A percentile compares a stretch with the other conserved stretches of the same genome.
These are phyloP conservation scores for Pyrenochaeta sp. DNA, from an alignment of 2,329 filamentous ascomycete genomes.

Conservation along the genomic window DNA sequence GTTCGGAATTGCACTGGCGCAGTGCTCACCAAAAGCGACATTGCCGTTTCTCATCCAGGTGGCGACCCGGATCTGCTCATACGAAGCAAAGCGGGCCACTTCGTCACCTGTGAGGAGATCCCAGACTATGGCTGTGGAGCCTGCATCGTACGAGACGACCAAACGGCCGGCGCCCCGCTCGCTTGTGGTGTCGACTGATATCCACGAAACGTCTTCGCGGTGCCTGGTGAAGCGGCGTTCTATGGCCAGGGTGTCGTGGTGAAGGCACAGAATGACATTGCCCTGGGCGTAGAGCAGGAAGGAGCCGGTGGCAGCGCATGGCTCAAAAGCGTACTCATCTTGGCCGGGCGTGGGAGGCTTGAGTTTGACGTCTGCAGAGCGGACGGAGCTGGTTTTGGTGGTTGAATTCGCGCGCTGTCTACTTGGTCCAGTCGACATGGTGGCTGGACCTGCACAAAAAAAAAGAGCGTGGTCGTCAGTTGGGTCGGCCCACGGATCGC, in stretches of 20 bases:
- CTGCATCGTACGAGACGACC: constrained; percentile 91
- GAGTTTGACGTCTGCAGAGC: constrained; percentile 43
- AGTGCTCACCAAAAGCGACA: constrained; percentile 86
- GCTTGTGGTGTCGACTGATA: constrained; percentile 91
- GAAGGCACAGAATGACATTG: constrained; percentile 81
- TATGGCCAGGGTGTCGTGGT: constrained; percentile 90
- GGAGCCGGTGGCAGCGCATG: constrained; percentile 88
- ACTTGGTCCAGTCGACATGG: constrained; percentile 56
- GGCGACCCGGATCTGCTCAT: constrained; percentile 83
- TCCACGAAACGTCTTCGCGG: constrained; percentile 80
- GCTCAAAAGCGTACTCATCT: constrained; percentile 71
- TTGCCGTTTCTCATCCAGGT: constrained; percentile 98
- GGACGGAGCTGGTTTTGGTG: constrained; percentile 44
- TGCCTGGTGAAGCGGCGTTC: constrained; percentile 88
- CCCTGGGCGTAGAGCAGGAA: constrained; percentile 91
- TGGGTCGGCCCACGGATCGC: constrained; percentile 36
- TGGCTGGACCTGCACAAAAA: constrained; percentile 36
- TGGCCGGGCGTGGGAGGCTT: constrained; percentile 56
- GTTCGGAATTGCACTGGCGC: not conserved
- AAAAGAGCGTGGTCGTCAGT: constrained; percentile 39
- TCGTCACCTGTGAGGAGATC: constrained; percentile 92
- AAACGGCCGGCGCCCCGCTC: constrained; percentile 84
- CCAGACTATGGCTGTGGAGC: constrained; percentile 95
- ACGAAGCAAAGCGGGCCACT: constrained; percentile 89
- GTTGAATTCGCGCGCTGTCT: constrained; percentile 53